Base-by-base conservation (phyloP, 768 basidiomycete genomes). In the Strobilomyces dryophilus region DNA sequence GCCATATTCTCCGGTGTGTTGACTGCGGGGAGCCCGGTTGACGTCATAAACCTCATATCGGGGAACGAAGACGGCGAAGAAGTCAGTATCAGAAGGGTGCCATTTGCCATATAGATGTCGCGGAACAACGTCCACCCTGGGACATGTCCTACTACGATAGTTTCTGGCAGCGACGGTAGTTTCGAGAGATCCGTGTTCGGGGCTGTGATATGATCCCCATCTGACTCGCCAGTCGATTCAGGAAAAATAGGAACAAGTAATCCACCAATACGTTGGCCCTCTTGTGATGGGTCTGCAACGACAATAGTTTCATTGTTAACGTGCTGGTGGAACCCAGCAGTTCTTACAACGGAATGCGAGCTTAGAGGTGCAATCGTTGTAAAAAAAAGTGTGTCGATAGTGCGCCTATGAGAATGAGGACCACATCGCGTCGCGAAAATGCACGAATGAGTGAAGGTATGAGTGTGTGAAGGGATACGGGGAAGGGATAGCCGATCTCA, bases 41-140 rank as follows among this genome's bases (percentile, higher is more conserved):
- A 89, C 1, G 79, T 86, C 74, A 92, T 87, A 66, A 81, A 66
- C 26, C 71, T 63, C 53, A 71, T 64, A 6, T 71, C 69, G 9
- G 83, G 84, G 53, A 81, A 81, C 12, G 65, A 61, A 20, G 66
- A 65, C 1, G 68, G 69, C 12, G 77, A 72, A 10, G 72, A 65
- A 6, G 84, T 77, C 51, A 92, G 74, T 62, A 93, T 78, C 68
- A 79, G 83, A 43, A 92, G 77, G 0, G 90, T 92, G 8, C 88
- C 89, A 57, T 92, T 87, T 44, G 84, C 80, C 82, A 92, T 78
- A 77, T 95, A 95, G 5, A 95, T 65, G 65, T 92, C 84, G 26
- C 79, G 78, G 68, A 90, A 91, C 31, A 92, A 70, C 0, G 92
- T 92, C 90, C 92, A 94, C 37, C 92, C 91, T 27, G 84, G 84